These are phyloP conservation scores for Calonectria pseudoturangicola DNA, from an alignment of 2,329 filamentous ascomycete genomes.

Conservation along the genomic window DNA sequence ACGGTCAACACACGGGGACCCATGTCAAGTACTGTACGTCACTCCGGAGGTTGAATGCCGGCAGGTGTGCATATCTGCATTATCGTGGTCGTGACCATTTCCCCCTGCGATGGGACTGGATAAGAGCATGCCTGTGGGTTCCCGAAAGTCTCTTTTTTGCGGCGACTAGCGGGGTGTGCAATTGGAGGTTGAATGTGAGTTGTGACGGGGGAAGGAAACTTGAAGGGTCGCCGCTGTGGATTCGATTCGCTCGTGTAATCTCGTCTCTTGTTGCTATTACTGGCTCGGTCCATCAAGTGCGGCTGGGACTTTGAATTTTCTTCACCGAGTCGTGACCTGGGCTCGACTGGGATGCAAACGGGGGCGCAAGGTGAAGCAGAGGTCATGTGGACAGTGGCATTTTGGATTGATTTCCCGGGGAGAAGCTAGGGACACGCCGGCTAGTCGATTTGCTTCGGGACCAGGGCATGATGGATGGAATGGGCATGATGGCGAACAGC, in stretches of 20 bases:
- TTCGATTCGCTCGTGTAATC: constrained; percentile 25
- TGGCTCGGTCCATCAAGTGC: constrained; percentile 10
- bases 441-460: constrained; percentile 16
- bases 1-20: constrained; percentile 33
- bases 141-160: constrained; percentile 30
- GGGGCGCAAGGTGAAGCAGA: constrained; percentile 30
- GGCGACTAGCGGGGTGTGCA: constrained; percentile 17
- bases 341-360: constrained; percentile 44
- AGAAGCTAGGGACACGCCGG: constrained; percentile 21
- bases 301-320: constrained; percentile 31
- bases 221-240: constrained; percentile 21
- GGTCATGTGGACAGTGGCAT: constrained; percentile 49
- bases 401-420: constrained; percentile 29
- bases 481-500: constrained; percentile 12
- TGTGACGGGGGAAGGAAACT: background rate
- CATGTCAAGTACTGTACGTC: constrained; percentile 45
- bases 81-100: constrained; percentile 51
- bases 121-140: constrained; percentile 28
- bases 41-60: constrained; percentile 49
- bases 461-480: constrained; percentile 25
- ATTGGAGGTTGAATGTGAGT: constrained; percentile 5
- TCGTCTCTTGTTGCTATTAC: constrained; percentile 1
- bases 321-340: constrained; percentile 50
- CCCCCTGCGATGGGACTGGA: constrained; percentile 40
- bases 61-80: constrained; percentile 45